phyloP scores from a whole-genome alignment of 192 early-diverging fungal genomes.

The Backusella mclennaniae region DNA sequence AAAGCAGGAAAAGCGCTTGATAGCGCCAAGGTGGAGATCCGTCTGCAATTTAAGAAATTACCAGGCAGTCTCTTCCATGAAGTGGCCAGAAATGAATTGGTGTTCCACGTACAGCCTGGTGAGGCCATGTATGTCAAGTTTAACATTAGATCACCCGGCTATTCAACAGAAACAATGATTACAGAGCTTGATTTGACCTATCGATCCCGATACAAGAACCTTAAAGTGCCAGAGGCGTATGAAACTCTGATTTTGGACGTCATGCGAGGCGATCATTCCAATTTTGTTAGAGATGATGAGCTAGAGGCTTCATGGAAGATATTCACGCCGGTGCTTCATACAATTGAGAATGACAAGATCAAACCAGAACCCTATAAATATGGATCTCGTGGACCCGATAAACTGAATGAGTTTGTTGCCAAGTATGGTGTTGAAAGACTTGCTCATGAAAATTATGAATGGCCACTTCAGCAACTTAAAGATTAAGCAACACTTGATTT shows the following conservation, averaged over 20 bases:
- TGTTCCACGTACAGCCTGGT: constrained; percentile 90
- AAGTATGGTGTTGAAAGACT: constrained; percentile 51
- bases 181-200: constrained; percentile 97
- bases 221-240: constrained; percentile 96
- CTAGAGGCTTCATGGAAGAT: constrained; percentile 97
- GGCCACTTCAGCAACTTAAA: constrained; percentile 40
- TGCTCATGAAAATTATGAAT: constrained; percentile 39
- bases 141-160: constrained; percentile 92
- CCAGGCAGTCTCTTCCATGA: constrained; percentile 69
- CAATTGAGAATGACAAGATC: constrained; percentile 66
- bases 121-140: constrained; percentile 97
- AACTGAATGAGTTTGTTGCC: constrained; percentile 72
- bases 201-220: constrained; percentile 79
- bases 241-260: constrained; percentile 92
- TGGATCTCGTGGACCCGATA: constrained; percentile 81
- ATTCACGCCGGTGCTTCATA: constrained; percentile 93
- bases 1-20: constrained; percentile 90
- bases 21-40: constrained; percentile 86
- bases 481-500: background rate
- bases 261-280: constrained; percentile 89
- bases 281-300: constrained; percentile 93
- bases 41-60: constrained; percentile 91
- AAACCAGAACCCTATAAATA: constrained; percentile 67
- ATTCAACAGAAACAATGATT: constrained; percentile 80
- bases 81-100: constrained; percentile 89